Base-by-base conservation (phyloP, 129 eudicot genomes). In the Pittosporum tobira region DNA sequence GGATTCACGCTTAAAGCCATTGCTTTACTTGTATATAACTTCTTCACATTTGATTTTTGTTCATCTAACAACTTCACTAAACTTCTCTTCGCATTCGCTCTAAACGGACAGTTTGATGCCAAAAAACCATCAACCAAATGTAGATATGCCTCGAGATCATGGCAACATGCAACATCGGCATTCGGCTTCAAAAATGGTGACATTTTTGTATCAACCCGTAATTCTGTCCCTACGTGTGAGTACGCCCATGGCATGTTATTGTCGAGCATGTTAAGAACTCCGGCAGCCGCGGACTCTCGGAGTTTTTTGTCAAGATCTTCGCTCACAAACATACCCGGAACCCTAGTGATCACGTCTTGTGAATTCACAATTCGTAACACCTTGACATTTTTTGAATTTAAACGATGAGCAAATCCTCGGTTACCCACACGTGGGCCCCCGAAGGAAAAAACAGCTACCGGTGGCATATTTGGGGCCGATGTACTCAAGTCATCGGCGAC, bases 41-140 rank as follows among this genome's bases (percentile, higher is more conserved):
- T 91, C 71, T 91, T 91, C 14, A 91, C 75, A 67, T 86, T 91
- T 0, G 96, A 63, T 11, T 75, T 75, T 63, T 91, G 98, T 61
- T 91, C 96, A 59, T 73, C 66, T 7, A 83, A 34, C 75, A 91
- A 63, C 63, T 69, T 86, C 56, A 58, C 63, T 46, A 91, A 70
- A 61, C 98, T 91, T 61, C 98, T 80, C 70, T 91, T 91, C 4
- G 98, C 95, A 48, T 91, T 52, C 1, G 70, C 44, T 34, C 68
- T 49, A 25, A 65, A 65, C 12, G 70, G 70, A 29, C 70, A 65
- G 5, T 57, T 52, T n/a, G 70, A 65, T 47, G 61, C 58, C 42
- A 65, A 57, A 21, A 65, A 65, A 1, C 70, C 70, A 25, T 51
- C 47, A 0, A 65, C 70, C 31, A 65, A 30, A 22, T 65, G 70